Conservation (phyloP, 352 stramenopile species). For the Plasmopara viticola region DNA sequence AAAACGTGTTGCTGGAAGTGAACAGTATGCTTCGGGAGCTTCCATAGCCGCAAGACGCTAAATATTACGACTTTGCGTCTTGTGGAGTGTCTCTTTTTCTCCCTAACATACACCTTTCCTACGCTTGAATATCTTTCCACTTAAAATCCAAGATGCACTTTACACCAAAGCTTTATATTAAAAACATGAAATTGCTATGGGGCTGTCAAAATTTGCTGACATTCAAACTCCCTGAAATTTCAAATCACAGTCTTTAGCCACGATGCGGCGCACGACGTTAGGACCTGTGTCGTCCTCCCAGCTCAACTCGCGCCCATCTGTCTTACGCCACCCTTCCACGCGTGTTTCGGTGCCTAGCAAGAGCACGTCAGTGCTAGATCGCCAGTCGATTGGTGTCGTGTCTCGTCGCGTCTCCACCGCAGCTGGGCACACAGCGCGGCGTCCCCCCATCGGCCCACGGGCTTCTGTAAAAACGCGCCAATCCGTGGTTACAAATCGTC, state of each 20-base stretch:
- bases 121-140: too few species aligned
- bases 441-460: constrained; percentile 24
- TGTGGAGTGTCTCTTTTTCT: too few species aligned
- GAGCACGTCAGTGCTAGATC: constrained; percentile 19
- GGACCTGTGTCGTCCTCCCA: constrained; percentile 79
- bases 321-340: constrained; percentile 28
- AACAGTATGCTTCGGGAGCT: too few species aligned
- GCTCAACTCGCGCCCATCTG: constrained; percentile 55
- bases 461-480: constrained; percentile 41
- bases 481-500: constrained; percentile 37
- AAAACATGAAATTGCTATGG: too few species aligned
- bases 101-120: too few species aligned
- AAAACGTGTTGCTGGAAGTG: too few species aligned
- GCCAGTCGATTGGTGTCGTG: constrained; percentile 49
- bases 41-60: too few species aligned
- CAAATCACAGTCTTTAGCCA: neutral
- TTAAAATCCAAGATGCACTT: too few species aligned
- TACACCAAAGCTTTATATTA: too few species aligned
- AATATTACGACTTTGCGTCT: too few species aligned
- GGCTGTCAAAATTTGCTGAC: too few species aligned
- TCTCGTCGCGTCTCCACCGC: constrained; percentile 52
- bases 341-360: constrained; percentile 59
- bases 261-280: constrained; percentile 81
- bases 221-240: too few species aligned
- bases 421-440: constrained; percentile 9